Evolutionary conservation across 495 filamentous ascomycete species (phyloP).

Genomic region (Acidiella bohemica): DNA sequence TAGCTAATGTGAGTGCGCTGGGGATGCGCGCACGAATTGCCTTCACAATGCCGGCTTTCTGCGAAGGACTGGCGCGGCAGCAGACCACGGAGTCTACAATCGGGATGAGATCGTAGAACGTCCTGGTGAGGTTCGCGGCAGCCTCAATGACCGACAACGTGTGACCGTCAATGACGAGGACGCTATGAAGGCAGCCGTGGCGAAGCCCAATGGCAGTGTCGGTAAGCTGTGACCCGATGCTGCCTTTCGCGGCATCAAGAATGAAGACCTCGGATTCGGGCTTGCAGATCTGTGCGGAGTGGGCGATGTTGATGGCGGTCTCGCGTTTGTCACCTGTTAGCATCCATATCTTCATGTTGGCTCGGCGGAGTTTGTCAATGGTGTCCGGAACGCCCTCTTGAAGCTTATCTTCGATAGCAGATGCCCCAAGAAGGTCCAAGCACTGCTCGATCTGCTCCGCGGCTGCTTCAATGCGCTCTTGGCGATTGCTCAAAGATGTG

Average conservation of each 20-base stretch:
- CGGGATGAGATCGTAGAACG: constrained; percentile 71
- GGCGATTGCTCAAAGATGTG: constrained; percentile 71
- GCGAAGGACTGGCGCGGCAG: constrained; percentile 76
- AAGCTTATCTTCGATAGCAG: constrained; percentile 88
- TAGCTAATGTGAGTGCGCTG: constrained; percentile 74
- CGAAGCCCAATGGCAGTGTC: constrained; percentile 48
- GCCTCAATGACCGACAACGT: constrained; percentile 61
- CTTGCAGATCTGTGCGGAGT: constrained; percentile 73
- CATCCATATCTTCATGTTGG: constrained; percentile 97
- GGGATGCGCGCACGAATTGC: constrained; percentile 60
- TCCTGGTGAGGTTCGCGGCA: constrained; percentile 41
- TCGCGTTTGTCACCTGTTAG: constrained; percentile 91
- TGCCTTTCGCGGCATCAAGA: constrained; percentile 55
- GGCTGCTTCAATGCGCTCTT: constrained; percentile 61
- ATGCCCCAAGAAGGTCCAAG: constrained; percentile 72
- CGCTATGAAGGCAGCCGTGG: constrained; percentile 60
- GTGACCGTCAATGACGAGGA: constrained; percentile 79
- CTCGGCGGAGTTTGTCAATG: constrained; percentile 78
- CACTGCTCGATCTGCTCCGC: constrained; percentile 70
- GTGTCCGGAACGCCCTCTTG: constrained; percentile 85
- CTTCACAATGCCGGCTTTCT: constrained; percentile 79
- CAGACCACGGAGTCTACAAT: constrained; percentile 82
- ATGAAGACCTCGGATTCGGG: constrained; percentile 74
- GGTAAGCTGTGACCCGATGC: constrained; percentile 51
- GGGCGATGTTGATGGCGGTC: constrained; percentile 89